Base-by-base conservation (phyloP, 768 basidiomycete genomes). In the Tylopilus intermedius region DNA sequence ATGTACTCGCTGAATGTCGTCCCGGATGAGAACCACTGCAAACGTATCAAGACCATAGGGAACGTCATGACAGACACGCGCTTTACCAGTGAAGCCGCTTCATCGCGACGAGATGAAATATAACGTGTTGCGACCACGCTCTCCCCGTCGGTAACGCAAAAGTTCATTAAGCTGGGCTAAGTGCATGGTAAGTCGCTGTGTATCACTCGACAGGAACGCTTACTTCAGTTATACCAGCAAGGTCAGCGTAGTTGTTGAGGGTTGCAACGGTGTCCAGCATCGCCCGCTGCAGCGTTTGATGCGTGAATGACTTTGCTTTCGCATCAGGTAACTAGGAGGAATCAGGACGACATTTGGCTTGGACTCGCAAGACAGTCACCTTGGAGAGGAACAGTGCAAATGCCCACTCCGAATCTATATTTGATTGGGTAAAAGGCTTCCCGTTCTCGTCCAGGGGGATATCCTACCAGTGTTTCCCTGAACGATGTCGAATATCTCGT, bases 91-190 rank as follows among this genome's bases (percentile, higher is more conserved):
- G 91, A 94, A 3, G 95, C 94, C 2, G 94, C 94, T 68, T 96
- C 94, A 55, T 94, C 90, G 8, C 82, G 84, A 49, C 84, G 81
- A 0, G 93, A 95, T 0, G 92, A 93, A 47, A 99, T 91, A 69
- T 99, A 98, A 45, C 96, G 80, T 9, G 94, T 95, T 8, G 88
- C 95, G 22, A 99, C 81, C 5, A 99, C 90, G 52, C 88, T 90
- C 61, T 90, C 82, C 7, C 96, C 96, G 66, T 99, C 96, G 5
- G 94, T 94, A 29, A 98, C 87, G 60, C 92, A 94, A 66, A 95
- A 99, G 66, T 98, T 98, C 85, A 94, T 80, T 49, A 94, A 71
- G 62, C 88, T 90, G 13, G 93, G 94, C 83, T 92, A 58, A 42
- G 30, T 14, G 48, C 26, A 41, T 15, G 49, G 46, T 58, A 30